These are phyloP conservation scores for Colletotrichum siamense DNA, from an alignment of 2,329 filamentous ascomycete species.

Conservation along the genomic window DNA sequence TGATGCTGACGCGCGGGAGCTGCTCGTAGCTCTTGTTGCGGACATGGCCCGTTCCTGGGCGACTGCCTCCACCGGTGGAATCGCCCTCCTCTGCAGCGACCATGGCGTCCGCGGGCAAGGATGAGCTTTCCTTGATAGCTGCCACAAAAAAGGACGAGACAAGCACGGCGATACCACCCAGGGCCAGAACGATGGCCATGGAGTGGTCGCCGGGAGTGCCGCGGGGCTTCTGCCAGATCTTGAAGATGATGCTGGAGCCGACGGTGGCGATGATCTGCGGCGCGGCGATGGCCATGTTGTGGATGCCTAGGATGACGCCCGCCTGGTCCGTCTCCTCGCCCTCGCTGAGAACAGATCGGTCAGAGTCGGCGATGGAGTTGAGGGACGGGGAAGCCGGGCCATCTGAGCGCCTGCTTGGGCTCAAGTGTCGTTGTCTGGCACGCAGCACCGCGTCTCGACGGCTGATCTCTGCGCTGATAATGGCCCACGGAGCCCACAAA, in stretches of 20 bases:
- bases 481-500: slow-evolving; percentile 93
- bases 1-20: slow-evolving; percentile 47
- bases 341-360: slow-evolving; percentile 33
- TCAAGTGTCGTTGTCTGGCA: slow-evolving; percentile 33
- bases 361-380: slow-evolving; percentile 7
- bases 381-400: slow-evolving; percentile 11
- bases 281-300: slow-evolving; percentile 92
- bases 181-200: slow-evolving; percentile 84
- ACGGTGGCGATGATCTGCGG: slow-evolving; percentile 92
- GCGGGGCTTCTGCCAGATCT: slow-evolving; percentile 83
- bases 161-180: slow-evolving; percentile 81
- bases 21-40: slow-evolving; percentile 47
- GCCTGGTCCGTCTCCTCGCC: slow-evolving; percentile 75
- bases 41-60: slow-evolving; percentile 33
- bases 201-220: slow-evolving; percentile 85
- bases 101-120: slow-evolving; percentile 41
- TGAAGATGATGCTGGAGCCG: slow-evolving; percentile 84
- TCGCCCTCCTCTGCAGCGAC: slow-evolving; percentile 49
- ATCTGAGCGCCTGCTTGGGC: slow-evolving; percentile 10
- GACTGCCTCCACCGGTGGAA: slow-evolving; percentile 24
- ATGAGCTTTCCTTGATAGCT: slow-evolving; percentile 67
- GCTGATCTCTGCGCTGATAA: slow-evolving; percentile 92
- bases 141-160: slow-evolving; percentile 77
- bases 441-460: slow-evolving; percentile 71
- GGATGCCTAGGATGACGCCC: slow-evolving; percentile 90